Base-by-base conservation (phyloP, 768 basidiomycete genomes). In the Leccinum barrowsii region DNA sequence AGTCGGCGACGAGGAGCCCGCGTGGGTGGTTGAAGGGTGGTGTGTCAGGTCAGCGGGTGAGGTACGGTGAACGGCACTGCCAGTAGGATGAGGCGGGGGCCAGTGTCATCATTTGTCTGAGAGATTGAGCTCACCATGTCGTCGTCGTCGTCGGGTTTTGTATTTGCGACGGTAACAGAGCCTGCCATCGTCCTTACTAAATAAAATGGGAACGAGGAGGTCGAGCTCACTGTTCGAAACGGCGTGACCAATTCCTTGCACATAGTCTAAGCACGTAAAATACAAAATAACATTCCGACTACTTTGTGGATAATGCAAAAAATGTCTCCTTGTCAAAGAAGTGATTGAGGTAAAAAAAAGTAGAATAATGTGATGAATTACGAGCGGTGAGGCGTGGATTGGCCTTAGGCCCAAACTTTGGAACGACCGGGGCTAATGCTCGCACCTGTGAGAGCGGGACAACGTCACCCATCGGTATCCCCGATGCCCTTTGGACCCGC, bases 41-140 rank as follows among this genome's bases (percentile, higher is more conserved):
- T 66, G 68, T 5, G 74, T 63, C 24, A 24, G 24, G 26, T 28
- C 26, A 28, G 26, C 52, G 73, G 56, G 50, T 78, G 73, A 58
- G 61, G 62, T 78, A 78, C 6, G 77, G 77, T 1, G 77, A 77
- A 49, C 67, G 70, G 11, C 68, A 59, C 37, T 13, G 37, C 26
- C 26, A 28, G 26, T 28, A 28, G 37, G 37, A 32, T 48, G 54
- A 0, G 56, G 54, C 50, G 28, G 63, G 60, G 37, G 37, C 44
- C 59, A 32, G 30, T 0, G 44, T 62, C 61, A 37, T 69, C 61
- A 52, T 44, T 58, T 2, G 32, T 7, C 26, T 28, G 26, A 34
- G 66, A 63, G 1, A 52, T 19, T 42, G 28, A 60, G 60, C 60
- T 67, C 66, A 72, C 65, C 21, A 63, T 56, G 21, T 21, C 21